phyloP scores from a whole-genome alignment of 2,329 filamentous ascomycete genomes.

The Aspergillus sp. region DNA sequence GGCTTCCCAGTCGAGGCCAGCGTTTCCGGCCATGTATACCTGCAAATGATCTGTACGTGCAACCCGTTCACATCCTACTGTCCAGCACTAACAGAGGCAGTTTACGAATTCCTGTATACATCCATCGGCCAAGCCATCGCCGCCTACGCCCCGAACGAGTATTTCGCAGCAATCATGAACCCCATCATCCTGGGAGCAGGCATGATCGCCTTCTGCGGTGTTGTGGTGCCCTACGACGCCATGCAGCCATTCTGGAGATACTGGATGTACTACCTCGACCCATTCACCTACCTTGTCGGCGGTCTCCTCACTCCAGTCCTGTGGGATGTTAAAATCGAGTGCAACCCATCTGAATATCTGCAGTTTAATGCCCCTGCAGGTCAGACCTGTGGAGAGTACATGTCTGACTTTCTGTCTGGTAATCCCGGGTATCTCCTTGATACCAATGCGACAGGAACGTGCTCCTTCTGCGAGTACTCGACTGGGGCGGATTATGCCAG shows the following conservation, averaged over 20 bases:
- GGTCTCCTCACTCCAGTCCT: slow-evolving; percentile 38
- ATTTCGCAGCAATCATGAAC: slow-evolving; percentile 60
- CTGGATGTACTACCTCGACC: slow-evolving; percentile 47
- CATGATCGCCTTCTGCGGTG: slow-evolving; percentile 41
- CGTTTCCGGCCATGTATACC: slow-evolving; percentile 38
- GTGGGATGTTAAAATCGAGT: slow-evolving; percentile 42
- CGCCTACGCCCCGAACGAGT: slow-evolving; percentile 61
- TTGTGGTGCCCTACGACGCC: slow-evolving; percentile 38
- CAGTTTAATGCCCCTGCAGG: slow-evolving; percentile 28
- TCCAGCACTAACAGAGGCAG: slow-evolving; percentile 18
- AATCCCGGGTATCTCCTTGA: slow-evolving; percentile 33
- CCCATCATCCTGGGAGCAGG: slow-evolving; percentile 53
- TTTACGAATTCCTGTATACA: slow-evolving; percentile 46
- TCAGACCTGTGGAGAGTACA: slow-evolving; percentile 36
- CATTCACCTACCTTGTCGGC: slow-evolving; percentile 45
- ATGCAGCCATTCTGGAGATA: slow-evolving; percentile 45
- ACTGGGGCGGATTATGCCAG: slow-evolving; percentile 35
- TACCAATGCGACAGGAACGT: slow-evolving; percentile 25
- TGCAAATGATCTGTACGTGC: slow-evolving; percentile 39
- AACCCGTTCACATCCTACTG: rapidly evolving
- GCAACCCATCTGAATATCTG: slow-evolving; percentile 32
- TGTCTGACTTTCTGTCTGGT: slow-evolving; percentile 30
- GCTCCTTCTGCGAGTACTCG: slow-evolving; percentile 33
- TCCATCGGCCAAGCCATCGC: slow-evolving; percentile 52
- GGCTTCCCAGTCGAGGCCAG: slow-evolving; percentile 41